These are phyloP conservation scores for Syncephalastrum racemosum DNA, from an alignment of 371 early-diverging fungal species.

Conservation along the genomic window DNA sequence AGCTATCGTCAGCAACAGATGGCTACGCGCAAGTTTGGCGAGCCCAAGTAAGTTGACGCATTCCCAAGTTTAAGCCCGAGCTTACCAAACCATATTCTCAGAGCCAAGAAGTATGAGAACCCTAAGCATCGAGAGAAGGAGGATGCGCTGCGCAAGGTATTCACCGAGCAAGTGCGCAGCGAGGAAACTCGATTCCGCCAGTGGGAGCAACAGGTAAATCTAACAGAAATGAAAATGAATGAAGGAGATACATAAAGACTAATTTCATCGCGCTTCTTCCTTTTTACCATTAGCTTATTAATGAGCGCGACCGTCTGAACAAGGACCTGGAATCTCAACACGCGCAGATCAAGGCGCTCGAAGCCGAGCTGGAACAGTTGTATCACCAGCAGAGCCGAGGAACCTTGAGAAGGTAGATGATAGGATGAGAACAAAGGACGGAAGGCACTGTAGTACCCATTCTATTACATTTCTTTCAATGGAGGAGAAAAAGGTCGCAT, in stretches of 20 bases:
- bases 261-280: neutral
- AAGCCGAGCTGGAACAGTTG: constrained; percentile 72
- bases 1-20: constrained; percentile 80
- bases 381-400: constrained; percentile 41
- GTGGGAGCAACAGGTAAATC: constrained; percentile 91
- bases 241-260: neutral
- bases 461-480: too few species aligned
- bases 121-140: constrained; percentile 93
- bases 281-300: constrained; percentile 68
- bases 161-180: constrained; percentile 91
- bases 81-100: constrained; percentile 8
- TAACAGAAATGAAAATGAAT: neutral
- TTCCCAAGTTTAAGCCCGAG: neutral
- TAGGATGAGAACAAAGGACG: too few species aligned
- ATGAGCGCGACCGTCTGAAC: constrained; percentile 93
- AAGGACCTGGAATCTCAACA: constrained; percentile 94
- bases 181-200: constrained; percentile 95
- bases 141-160: constrained; percentile 84
- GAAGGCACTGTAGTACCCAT: too few species aligned
- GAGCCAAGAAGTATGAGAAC: constrained; percentile 70
- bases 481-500: too few species aligned
- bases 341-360: constrained; percentile 82
- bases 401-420: constrained; percentile 5
- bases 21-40: constrained; percentile 79
- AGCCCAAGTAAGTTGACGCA: constrained; percentile 54